Evolutionary conservation across 1,284 basidiomycete species (phyloP), one percentile per base, ranked within the genome.

Genomic region (Cryptococcus sp.): DNA sequence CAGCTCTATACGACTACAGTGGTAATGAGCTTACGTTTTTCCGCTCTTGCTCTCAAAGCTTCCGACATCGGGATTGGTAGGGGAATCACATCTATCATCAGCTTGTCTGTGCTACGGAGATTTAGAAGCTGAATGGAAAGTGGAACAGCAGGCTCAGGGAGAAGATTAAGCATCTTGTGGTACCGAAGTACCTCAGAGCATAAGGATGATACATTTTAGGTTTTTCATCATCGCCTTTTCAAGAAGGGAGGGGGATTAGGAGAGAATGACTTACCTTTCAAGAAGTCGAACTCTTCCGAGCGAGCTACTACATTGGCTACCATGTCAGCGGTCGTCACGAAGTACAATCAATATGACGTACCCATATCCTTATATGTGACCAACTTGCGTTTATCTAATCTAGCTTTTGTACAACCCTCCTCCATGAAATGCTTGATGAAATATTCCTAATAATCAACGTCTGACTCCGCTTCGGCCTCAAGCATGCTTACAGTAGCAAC

Each of bases 361-460:
- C 69, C 65, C 52, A 78, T 60, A 60, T 78, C 75, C 49, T 72
- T 70, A 50, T 76, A 73, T 47, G 72, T 72, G 31, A 78, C 68
- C 14, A 69, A 64, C 47, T 73, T 74, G 18, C 76, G 61, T 44
- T 72, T 70, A 36, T 76, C 72, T 28, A 77, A 55, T 32, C 75
- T 57, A 4, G 76, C 76, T 45, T 70, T 70, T 3, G 70, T 71
- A 44, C 73, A 74, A 2, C 72, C 71, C 32, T 74, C 70, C 48
- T 74, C 70, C 60, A 76, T 73, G 48, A 77, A 67, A 59, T 73
- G 70, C 52, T 72, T 68, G 56, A 78, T 64, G 48, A 76, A 76
- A 49, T 75, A 72, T 61, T 78, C 76, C 73, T 76, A 18, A 16
- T 3, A 14, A 45, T 22, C 21, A 24, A n/a, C 21, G n/a, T 22